A percentile compares a stretch with the other conserved stretches of the same genome.
These are phyloP conservation scores for Penicillium sp. DNA, from an alignment of 2,329 filamentous ascomycete genomes.

Conservation along the genomic window DNA sequence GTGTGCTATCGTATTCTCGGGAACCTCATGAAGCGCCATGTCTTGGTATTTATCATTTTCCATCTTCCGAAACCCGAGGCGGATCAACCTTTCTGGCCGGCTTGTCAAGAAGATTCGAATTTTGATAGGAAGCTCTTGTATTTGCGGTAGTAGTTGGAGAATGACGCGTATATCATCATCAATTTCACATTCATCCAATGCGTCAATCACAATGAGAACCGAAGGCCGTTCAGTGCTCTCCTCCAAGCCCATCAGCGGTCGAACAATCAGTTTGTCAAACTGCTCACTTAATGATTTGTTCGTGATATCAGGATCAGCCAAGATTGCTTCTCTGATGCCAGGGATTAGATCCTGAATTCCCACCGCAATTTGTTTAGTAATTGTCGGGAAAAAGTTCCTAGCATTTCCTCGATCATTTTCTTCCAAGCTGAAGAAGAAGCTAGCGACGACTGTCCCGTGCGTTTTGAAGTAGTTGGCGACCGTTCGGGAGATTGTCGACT, in stretches of 20 bases:
- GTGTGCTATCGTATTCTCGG: neutral
- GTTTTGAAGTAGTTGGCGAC: slow-evolving; percentile 27
- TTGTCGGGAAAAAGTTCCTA: slow-evolving; percentile 45
- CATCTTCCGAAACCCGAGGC: neutral
- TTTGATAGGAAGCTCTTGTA: neutral
- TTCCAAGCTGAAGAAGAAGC: slow-evolving; percentile 47
- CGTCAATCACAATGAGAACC: neutral
- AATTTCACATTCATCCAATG: neutral
- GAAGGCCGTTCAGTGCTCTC: no score
- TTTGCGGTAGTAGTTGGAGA: neutral
- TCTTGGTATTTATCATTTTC: neutral
- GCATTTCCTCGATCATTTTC: slow-evolving; percentile 34
- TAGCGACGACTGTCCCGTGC: slow-evolving; percentile 34
- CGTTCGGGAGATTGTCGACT: slow-evolving; percentile 34
- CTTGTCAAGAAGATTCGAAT: neutral
- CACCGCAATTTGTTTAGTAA: slow-evolving; percentile 32
- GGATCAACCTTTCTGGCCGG: neutral
- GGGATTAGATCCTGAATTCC: slow-evolving; percentile 32
- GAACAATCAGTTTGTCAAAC: slow-evolving; percentile 34
- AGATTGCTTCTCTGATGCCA: slow-evolving; percentile 25
- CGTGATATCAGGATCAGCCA: slow-evolving; percentile 30
- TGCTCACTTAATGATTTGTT: slow-evolving; percentile 30
- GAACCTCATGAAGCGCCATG: neutral
- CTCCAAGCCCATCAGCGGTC: no score
- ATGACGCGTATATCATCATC: neutral